Evolutionary conservation across 2,329 filamentous ascomycete genomes (phyloP).

Genomic region (Penicillium sp.): DNA sequence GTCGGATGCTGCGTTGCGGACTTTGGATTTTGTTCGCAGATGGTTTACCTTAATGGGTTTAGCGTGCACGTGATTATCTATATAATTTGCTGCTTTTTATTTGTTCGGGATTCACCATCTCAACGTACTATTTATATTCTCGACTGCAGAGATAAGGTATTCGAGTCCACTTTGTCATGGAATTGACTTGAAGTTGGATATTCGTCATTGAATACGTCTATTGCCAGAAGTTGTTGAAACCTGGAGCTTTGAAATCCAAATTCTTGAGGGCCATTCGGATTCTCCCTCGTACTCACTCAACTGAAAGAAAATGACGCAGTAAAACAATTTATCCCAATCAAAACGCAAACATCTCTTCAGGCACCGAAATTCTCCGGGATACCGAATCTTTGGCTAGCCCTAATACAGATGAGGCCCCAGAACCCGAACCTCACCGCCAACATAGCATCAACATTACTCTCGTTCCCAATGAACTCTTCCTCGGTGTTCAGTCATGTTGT

Average conservation of each 20-base stretch:
- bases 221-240: not conserved
- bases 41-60: conserved; percentile 15
- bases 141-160: no score
- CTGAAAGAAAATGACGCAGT: not conserved
- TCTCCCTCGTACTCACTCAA: not conserved
- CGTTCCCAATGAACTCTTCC: not conserved
- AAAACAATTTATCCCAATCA: no score
- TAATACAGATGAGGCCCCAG: not conserved
- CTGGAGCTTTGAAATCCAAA: not conserved
- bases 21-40: conserved; percentile 34
- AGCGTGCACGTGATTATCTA: conserved; percentile 17
- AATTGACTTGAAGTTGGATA: no score
- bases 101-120: not conserved
- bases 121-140: not conserved
- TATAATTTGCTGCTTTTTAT: not conserved
- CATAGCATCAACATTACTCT: not conserved
- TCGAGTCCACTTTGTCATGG: no score
- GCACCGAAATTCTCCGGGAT: not conserved
- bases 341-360: no score
- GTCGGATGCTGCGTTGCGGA: conserved; percentile 20
- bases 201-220: not conserved
- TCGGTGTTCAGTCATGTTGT: not conserved
- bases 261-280: not conserved
- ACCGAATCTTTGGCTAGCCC: not conserved
- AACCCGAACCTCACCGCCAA: not conserved